A percentile compares a stretch with the other conserved stretches of the same genome.
These are phyloP conservation scores for Porphyrellus cyaneotinctus DNA, from an alignment of 768 basidiomycete species.

Conservation along the genomic window DNA sequence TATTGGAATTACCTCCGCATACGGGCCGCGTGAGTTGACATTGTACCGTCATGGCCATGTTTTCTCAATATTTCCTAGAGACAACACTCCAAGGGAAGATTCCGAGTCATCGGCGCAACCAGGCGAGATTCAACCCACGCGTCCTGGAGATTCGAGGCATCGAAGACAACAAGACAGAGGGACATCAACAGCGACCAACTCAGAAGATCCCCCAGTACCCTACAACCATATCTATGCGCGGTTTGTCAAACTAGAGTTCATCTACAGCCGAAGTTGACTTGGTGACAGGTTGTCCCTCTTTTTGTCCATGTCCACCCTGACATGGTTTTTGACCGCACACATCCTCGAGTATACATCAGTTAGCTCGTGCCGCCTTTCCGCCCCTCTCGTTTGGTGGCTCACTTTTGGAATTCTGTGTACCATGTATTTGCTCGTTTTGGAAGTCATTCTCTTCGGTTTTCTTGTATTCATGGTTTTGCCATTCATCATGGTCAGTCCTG, in stretches of 20 bases:
- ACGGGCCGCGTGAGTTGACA: conserved; percentile 32
- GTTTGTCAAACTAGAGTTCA: conserved; percentile 11
- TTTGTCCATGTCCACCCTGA: conserved; percentile 66
- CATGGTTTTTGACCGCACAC: conserved; percentile 81
- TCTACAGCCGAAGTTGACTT: conserved; percentile 12
- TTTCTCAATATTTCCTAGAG: conserved; percentile 18
- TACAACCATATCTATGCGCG: conserved; percentile 28
- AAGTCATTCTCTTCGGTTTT: conserved; percentile 71
- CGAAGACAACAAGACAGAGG: conserved; percentile 22
- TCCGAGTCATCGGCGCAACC: conserved; percentile 22
- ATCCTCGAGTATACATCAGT: conserved; percentile 76
- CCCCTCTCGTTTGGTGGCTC: conserved; percentile 87
- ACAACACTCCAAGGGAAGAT: conserved; percentile 27
- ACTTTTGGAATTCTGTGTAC: conserved; percentile 76
- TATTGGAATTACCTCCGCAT: conserved; percentile 51
- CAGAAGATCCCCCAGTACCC: conserved; percentile 24
- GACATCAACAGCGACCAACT: conserved; percentile 16
- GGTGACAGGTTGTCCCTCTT: conserved; percentile 50
- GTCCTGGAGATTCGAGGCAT: conserved; percentile 12
- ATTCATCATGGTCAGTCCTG: conserved; percentile 62
- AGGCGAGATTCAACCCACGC: conserved; percentile 21
- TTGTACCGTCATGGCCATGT: neutral
- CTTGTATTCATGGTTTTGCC: conserved; percentile 78
- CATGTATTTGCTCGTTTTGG: conserved; percentile 69
- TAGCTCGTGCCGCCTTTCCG: conserved; percentile 63